These are phyloP conservation scores for Millerago galiae DNA, from an alignment of 805 yeast genomes.

Conservation along the genomic window DNA sequence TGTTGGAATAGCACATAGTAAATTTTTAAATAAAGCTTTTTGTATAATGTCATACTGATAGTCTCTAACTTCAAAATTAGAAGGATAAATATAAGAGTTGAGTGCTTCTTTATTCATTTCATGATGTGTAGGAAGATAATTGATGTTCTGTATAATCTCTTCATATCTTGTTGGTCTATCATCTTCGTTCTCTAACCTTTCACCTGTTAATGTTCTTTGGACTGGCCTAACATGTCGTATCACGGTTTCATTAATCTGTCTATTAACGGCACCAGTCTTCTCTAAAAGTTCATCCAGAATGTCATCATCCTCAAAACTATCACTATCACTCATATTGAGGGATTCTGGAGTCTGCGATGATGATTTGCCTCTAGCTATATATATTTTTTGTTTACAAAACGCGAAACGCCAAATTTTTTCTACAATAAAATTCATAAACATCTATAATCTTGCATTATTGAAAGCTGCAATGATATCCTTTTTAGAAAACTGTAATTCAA, in stretches of 20 bases:
- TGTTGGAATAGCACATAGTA: constrained; percentile 89
- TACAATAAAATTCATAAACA: neutral
- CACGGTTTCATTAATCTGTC: constrained; percentile 25
- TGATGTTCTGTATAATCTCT: constrained; percentile 29
- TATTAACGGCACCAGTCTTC: constrained; percentile 25
- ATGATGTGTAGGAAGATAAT: constrained; percentile 45
- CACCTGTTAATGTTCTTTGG: constrained; percentile 30
- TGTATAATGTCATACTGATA: constrained; percentile 80
- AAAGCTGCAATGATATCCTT: constrained; percentile 55
- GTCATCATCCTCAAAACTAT: constrained; percentile 26
- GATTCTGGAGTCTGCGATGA: neutral
- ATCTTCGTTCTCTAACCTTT: constrained; percentile 16
- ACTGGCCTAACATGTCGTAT: constrained; percentile 26
- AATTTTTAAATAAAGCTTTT: constrained; percentile 64
- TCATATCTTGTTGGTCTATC: constrained; percentile 24
- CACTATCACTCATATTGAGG: constrained; percentile 7
- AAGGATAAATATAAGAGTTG: constrained; percentile 67
- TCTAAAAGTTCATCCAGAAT: constrained; percentile 19
- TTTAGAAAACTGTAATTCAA: constrained; percentile 43
- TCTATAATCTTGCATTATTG: constrained; percentile 23
- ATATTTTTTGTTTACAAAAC: constrained; percentile 2
- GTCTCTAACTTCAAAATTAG: constrained; percentile 76
- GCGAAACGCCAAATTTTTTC: neutral
- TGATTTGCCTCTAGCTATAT: constrained; percentile 1
- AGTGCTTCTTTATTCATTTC: constrained; percentile 34